Evolutionary conservation across 768 basidiomycete genomes (phyloP), one percentile per base, ranked within the genome.

Genomic region (Cyathus striatus): DNA sequence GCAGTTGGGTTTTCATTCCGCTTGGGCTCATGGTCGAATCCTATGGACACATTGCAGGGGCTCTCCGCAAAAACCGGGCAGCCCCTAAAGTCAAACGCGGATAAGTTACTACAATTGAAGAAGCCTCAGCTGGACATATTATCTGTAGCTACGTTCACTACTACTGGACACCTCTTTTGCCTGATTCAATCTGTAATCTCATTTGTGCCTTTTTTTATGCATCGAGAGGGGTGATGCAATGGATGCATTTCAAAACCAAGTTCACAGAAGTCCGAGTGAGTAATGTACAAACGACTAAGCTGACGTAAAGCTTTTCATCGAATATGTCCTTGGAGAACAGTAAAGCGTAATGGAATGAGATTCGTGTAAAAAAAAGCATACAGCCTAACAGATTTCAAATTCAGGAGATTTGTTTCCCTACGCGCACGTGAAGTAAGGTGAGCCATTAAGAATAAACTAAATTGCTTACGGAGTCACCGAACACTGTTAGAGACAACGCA

Each of bases 1-100:
- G 10, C 52, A 90, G 88, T 43, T 92, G 90, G 90, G 88, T 92
- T 22, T 54, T 78, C 37, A 71, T 90, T 49, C 90, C 90, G 2
- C 42, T 90, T 17, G 76, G 75, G 67, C 69, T 92, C 45, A 84
- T 93, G 83, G 66, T 68, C 49, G 83, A 90, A 54, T 89, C 90
- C 0, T 92, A 89, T 48, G 65, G 65, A 3, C 75, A 83, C 46
- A 87, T 92, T 43, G 74, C 83, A 13, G 61, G 65, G 30, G 67
- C 82, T 6, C 66, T 90, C 47, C 79, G 84, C 18, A 45, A 55
- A 12, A 50, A 47, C 12, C 69, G 70, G 44, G 51, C 58, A 13
- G 30, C 34, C 18, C 17, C 51, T 4, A 70, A 63, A 43, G 38
- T 55, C 2, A 79, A 77, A 55, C 62, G 52, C 43, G 51, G 60